phyloP scores from a whole-genome alignment of 1,284 basidiomycete species.

The Naganishia sp. region DNA sequence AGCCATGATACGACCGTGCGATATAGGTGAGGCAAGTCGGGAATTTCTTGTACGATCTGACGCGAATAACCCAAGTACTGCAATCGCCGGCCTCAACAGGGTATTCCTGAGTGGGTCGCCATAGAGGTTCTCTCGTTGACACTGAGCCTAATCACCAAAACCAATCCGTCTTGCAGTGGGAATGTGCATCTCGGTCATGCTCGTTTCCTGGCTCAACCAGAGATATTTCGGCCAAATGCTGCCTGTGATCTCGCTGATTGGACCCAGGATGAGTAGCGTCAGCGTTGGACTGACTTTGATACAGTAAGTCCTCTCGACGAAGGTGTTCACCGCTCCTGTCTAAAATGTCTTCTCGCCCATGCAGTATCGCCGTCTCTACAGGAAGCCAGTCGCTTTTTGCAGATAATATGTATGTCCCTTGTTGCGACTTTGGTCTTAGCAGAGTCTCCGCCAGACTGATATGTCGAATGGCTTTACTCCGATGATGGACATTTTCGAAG shows the following conservation, averaged over 20 bases:
- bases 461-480: neutral
- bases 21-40: conserved; percentile 1
- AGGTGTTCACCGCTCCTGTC: neutral
- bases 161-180: neutral
- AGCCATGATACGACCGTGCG: neutral
- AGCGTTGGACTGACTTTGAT: conserved; percentile 23
- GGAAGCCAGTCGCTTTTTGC: conserved; percentile 17
- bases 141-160: neutral
- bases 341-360: too few relatives aligned
- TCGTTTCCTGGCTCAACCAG: conserved; percentile 12
- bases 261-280: conserved; percentile 11
- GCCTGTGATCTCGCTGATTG: conserved; percentile 10
- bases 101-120: conserved; percentile 6
- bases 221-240: conserved; percentile 14
- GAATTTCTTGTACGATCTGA: neutral
- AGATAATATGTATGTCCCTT: conserved; percentile 3
- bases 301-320: conserved; percentile 7
- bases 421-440: neutral
- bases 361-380: conserved; percentile 5
- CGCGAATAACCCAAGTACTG: neutral
- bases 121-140: neutral
- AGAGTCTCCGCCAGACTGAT: neutral
- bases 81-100: conserved; percentile 10
- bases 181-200: conserved; percentile 17
- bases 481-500: neutral